These are phyloP conservation scores for Zalaria obscura DNA, from an alignment of 2,329 filamentous ascomycete genomes.

Conservation along the genomic window DNA sequence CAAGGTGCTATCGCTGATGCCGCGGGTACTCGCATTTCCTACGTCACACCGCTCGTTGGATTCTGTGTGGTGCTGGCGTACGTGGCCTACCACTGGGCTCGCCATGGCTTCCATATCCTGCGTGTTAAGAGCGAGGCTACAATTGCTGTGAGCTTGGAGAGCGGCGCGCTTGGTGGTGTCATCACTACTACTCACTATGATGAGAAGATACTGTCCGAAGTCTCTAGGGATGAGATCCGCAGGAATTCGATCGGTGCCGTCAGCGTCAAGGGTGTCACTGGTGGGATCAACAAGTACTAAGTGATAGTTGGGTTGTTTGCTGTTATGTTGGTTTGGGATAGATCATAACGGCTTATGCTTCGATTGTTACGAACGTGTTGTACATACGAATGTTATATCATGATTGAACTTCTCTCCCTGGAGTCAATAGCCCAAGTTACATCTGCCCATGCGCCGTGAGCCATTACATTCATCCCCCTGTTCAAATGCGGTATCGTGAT, in stretches of 20 bases:
- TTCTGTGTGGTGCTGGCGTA: slow-evolving; percentile 26
- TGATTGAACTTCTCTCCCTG: too few species aligned
- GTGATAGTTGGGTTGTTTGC: background rate
- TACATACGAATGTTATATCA: too few species aligned
- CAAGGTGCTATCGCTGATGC: slow-evolving; percentile 25
- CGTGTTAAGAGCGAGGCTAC: slow-evolving; percentile 17
- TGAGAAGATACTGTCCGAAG: slow-evolving; percentile 16
- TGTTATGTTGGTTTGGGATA: background rate
- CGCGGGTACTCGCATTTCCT: slow-evolving; percentile 26
- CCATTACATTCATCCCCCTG: too few species aligned
- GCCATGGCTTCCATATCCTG: slow-evolving; percentile 17
- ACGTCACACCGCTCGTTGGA: slow-evolving; percentile 29
- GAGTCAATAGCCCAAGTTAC: too few species aligned
- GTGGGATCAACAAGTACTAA: slow-evolving; percentile 10
- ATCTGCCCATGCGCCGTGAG: too few species aligned
- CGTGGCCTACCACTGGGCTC: slow-evolving; percentile 17
- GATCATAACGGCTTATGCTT: too few species aligned
- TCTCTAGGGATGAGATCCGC: slow-evolving; percentile 12
- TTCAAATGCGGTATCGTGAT: too few species aligned
- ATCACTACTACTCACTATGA: slow-evolving; percentile 19
- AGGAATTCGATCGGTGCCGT: slow-evolving; percentile 12
- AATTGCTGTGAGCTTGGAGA: slow-evolving; percentile 15
- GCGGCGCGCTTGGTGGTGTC: slow-evolving; percentile 18
- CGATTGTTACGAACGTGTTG: too few species aligned
- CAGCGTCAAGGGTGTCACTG: slow-evolving; percentile 13